Conservation (phyloP, 768 basidiomycete genomes). For the Arthromyces matolae region DNA sequence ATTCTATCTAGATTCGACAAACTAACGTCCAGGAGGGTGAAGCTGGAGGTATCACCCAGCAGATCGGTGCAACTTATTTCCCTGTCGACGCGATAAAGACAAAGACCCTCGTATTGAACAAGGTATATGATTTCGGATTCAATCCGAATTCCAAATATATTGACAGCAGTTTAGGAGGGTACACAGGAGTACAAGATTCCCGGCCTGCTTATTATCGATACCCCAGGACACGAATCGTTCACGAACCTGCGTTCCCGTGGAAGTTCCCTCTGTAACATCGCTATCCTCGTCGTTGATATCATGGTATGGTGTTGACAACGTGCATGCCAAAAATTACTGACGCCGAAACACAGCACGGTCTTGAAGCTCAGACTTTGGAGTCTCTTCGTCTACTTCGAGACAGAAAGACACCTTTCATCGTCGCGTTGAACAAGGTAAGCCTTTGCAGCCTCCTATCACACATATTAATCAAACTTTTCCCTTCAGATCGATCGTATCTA, state of each 20-base stretch:
- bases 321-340: slow-evolving; percentile 3
- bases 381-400: slow-evolving; percentile 89
- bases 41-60: slow-evolving; percentile 99
- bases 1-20: slow-evolving; percentile 80
- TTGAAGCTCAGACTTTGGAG: slow-evolving; percentile 97
- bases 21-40: slow-evolving; percentile 99
- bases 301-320: slow-evolving; percentile 50
- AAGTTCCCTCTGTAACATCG: slow-evolving; percentile 97
- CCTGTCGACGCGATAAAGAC: slow-evolving; percentile 90
- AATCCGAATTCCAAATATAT: background rate
- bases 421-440: slow-evolving; percentile 90
- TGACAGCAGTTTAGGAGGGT: slow-evolving; percentile 61
- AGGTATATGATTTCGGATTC: slow-evolving; percentile 33
- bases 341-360: slow-evolving; percentile 66
- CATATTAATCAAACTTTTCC: too few relatives aligned
- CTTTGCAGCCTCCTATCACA: too few relatives aligned
- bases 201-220: slow-evolving; percentile 94
- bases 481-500: slow-evolving; percentile 94
- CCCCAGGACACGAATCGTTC: slow-evolving; percentile 99
- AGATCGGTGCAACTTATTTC: slow-evolving; percentile 99
- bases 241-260: slow-evolving; percentile 94
- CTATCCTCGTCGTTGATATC: slow-evolving; percentile 98
- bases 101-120: slow-evolving; percentile 94
- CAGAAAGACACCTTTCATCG: slow-evolving; percentile 96
- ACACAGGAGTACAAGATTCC: slow-evolving; percentile 93